These are phyloP conservation scores for Purpureocillium takamizusanense DNA, from an alignment of 2,329 filamentous ascomycete genomes.

Conservation along the genomic window DNA sequence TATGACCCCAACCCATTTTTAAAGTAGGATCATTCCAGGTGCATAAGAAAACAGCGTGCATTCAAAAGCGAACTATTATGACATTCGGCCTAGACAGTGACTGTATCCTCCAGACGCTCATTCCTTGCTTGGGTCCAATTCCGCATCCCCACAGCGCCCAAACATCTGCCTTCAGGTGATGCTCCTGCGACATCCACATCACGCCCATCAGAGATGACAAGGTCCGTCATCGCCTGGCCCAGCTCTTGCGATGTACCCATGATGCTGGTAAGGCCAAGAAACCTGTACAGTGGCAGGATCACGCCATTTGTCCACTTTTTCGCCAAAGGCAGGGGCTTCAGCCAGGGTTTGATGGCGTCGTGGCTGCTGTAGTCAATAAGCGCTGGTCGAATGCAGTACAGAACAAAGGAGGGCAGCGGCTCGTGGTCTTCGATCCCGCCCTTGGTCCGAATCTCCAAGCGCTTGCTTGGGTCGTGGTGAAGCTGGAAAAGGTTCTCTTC, in stretches of 20 bases:
- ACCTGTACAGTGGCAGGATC: not conserved
- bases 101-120: not conserved
- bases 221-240: not conserved
- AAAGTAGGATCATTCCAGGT: no score
- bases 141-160: slow-evolving; percentile 1
- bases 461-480: slow-evolving; percentile 1
- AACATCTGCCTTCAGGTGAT: not conserved
- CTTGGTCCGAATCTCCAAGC: not conserved
- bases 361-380: slow-evolving; percentile 1
- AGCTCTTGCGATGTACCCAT: not conserved
- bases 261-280: not conserved
- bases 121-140: not conserved
- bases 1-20: no score
- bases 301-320: not conserved
- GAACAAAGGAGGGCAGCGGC: not conserved
- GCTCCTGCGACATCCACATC: not conserved
- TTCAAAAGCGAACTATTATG: no score
- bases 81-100: no score
- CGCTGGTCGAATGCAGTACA: not conserved
- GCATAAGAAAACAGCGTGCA: no score
- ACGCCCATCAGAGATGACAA: not conserved
- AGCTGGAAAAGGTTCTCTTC: slow-evolving; percentile 2
- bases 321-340: not conserved
- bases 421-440: not conserved
- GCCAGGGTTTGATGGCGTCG: not conserved